Percentiles rank a stretch among this genome's conserved stretches.
These are phyloP conservation scores for Quercus ilex DNA, from an alignment of 306 rosid species.

Conservation along the genomic window DNA sequence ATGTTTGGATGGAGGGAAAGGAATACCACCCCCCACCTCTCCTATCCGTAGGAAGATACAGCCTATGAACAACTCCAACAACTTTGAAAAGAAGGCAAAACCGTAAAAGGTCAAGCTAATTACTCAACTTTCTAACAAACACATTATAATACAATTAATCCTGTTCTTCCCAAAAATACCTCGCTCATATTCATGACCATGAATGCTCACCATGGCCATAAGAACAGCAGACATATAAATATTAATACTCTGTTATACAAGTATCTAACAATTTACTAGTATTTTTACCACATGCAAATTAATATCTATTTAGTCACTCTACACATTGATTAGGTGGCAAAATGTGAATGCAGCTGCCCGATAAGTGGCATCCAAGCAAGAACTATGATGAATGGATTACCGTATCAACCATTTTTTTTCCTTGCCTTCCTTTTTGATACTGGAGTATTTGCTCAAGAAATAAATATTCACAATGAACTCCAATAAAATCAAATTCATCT, in stretches of 20 bases:
- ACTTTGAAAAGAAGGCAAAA: background rate
- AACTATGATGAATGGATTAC: background rate
- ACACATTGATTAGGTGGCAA: conserved; percentile 21
- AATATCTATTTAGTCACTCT: conserved; percentile 13
- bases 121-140: background rate
- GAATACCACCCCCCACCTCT: too few species aligned
- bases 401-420: background rate
- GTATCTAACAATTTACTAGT: background rate
- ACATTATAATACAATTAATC: background rate
- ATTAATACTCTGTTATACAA: background rate
- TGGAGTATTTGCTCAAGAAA: background rate
- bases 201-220: background rate
- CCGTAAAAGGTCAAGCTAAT: background rate
- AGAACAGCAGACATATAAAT: background rate
- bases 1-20: too few species aligned
- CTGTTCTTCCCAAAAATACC: background rate
- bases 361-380: conserved; percentile 21
- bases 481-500: conserved; percentile 10
- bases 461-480: conserved; percentile 1
- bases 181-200: background rate
- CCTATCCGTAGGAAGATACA: too few species aligned
- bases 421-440: background rate
- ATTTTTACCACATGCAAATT: conserved; percentile 5
- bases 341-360: conserved; percentile 8
- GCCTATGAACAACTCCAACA: background rate